phyloP scores from a whole-genome alignment of 2,329 filamentous ascomycete species.

The Fusarium anthophilum region DNA sequence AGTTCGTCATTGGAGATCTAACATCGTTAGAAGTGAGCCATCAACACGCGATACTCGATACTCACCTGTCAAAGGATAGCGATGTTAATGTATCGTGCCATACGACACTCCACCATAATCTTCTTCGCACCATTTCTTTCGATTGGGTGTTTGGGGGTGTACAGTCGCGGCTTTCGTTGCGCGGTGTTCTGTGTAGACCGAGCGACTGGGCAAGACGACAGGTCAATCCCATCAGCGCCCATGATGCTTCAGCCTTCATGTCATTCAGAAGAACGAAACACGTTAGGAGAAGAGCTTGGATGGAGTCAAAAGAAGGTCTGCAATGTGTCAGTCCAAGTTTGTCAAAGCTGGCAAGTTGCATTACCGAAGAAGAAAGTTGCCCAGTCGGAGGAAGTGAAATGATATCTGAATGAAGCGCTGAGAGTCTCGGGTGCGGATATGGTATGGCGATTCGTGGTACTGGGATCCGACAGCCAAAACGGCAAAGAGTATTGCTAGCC shows the following conservation, averaged over 20 bases:
- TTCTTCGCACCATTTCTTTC: slow-evolving; percentile 65
- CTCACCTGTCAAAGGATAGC: slow-evolving; percentile 70
- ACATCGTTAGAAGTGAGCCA: slow-evolving; percentile 6
- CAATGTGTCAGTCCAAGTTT: slow-evolving; percentile 2
- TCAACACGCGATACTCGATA: background rate
- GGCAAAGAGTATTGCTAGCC: slow-evolving; percentile 72
- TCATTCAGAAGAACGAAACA: slow-evolving; percentile 73
- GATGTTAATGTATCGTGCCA: slow-evolving; percentile 75
- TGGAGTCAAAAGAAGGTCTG: slow-evolving; percentile 71
- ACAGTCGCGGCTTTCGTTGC: slow-evolving; percentile 57
- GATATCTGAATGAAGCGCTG: slow-evolving; percentile 71
- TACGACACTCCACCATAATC: slow-evolving; percentile 71
- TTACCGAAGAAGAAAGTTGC: slow-evolving; percentile 70
- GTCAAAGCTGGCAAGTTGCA: background rate
- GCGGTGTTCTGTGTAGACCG: slow-evolving; percentile 64
- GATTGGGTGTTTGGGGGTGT: slow-evolving; percentile 54
- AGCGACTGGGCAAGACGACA: slow-evolving; percentile 73
- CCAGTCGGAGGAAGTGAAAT: slow-evolving; percentile 70
- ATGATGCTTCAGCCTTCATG: slow-evolving; percentile 75
- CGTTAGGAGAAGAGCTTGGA: slow-evolving; percentile 70
- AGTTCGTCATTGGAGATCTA: slow-evolving; percentile 71
- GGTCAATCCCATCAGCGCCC: slow-evolving; percentile 71
- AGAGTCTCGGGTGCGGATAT: slow-evolving; percentile 66
- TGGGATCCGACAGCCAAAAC: slow-evolving; percentile 73
- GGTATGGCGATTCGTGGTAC: slow-evolving; percentile 72